Conservation (phyloP, 306 rosid species). For the Prunus fruticosa region DNA sequence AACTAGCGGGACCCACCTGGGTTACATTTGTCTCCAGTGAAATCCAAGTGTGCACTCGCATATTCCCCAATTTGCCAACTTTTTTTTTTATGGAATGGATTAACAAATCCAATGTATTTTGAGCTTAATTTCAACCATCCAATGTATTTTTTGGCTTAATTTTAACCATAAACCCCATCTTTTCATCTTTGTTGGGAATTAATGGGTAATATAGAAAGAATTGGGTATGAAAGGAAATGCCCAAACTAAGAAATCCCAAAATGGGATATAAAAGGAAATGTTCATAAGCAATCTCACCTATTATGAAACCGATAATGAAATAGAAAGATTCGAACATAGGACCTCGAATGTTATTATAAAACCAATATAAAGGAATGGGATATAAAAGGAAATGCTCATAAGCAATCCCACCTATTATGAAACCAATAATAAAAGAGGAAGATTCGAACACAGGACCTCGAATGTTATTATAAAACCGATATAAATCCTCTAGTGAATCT, state of each 20-base stretch:
- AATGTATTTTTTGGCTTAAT: background rate
- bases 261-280: background rate
- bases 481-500: background rate
- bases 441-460: too few species aligned
- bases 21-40: background rate
- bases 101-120: background rate
- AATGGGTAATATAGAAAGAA: too few species aligned
- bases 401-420: background rate
- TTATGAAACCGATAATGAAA: background rate
- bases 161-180: too few species aligned
- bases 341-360: too few species aligned
- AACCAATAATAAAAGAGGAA: background rate
- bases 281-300: background rate
- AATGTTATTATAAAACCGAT: too few species aligned
- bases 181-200: too few species aligned
- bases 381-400: background rate
- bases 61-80: background rate
- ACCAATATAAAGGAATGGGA: background rate
- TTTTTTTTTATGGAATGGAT: background rate
- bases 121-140: background rate
- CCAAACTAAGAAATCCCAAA: too few species aligned
- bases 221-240: too few species aligned
- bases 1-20: background rate
- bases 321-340: too few species aligned
- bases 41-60: background rate